phyloP scores from a whole-genome alignment of 2,329 filamentous ascomycete species.

The Dactylella cylindrospora region DNA sequence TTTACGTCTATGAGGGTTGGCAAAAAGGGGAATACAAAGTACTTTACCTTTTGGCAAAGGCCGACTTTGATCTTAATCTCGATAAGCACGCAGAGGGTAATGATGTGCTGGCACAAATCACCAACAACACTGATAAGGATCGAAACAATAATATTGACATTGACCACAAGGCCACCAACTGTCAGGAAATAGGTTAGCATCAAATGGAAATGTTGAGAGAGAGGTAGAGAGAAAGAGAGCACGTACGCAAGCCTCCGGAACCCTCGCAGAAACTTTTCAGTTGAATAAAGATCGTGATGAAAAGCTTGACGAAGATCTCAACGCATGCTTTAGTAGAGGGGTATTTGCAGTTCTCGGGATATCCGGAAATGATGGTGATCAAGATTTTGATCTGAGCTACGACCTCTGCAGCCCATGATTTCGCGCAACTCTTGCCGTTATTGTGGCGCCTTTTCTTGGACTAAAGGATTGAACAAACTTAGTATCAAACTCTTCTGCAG shows the following conservation, averaged over 20 bases:
- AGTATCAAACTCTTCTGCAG: background rate
- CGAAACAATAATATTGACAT: background rate
- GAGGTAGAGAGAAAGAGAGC: too few relatives aligned
- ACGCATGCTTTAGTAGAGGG: constrained; percentile 7
- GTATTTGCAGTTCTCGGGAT: constrained; percentile 2
- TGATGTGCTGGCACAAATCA: constrained; percentile 1
- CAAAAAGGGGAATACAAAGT: constrained; percentile 21
- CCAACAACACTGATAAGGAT: constrained; percentile 23
- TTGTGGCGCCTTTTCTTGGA: background rate
- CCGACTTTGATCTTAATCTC: constrained; percentile 13
- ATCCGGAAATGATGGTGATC: constrained; percentile 1
- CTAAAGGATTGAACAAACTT: background rate
- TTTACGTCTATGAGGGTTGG: background rate
- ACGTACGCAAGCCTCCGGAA: constrained; percentile 11
- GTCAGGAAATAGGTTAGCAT: background rate
- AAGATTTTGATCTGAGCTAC: constrained; percentile 3
- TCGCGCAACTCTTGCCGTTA: background rate
- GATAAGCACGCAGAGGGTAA: constrained; percentile 2
- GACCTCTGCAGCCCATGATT: constrained; percentile 7
- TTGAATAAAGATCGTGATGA: constrained; percentile 10
- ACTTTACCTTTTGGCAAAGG: constrained; percentile 22
- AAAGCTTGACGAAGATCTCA: constrained; percentile 4
- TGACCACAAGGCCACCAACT: constrained; percentile 2
- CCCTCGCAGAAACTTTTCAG: constrained; percentile 3
- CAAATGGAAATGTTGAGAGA: too few relatives aligned